These are phyloP conservation scores for Fusarium piperis DNA, from an alignment of 2,329 filamentous ascomycete species.

Conservation along the genomic window DNA sequence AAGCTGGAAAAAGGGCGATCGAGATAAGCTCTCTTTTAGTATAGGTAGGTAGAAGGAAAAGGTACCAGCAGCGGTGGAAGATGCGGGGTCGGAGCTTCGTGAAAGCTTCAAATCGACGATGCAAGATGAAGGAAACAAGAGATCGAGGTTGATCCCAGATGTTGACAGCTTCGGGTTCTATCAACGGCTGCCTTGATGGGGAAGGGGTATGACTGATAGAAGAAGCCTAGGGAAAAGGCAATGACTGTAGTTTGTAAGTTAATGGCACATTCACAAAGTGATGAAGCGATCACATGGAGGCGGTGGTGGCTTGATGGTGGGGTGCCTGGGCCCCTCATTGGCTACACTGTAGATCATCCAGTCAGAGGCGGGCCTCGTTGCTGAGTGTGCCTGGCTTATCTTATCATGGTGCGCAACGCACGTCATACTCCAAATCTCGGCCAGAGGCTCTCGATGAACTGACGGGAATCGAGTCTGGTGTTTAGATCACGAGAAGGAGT, in stretches of 20 bases:
- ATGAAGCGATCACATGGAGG: constrained; percentile 46
- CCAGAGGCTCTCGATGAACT: background rate
- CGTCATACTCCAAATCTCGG: constrained; percentile 19
- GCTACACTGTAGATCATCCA: constrained; percentile 11
- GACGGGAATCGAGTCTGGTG: constrained; percentile 8
- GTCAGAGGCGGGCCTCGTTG: background rate
- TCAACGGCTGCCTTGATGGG: constrained; percentile 9
- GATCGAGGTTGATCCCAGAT: background rate
- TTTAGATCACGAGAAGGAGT: constrained; percentile 15
- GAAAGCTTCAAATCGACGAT: background rate
- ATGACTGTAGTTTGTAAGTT: background rate
- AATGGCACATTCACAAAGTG: constrained; percentile 13
- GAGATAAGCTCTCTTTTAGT: background rate
- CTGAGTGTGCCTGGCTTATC: constrained; percentile 16
- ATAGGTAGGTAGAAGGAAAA: background rate
- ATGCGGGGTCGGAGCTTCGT: constrained; percentile 26
- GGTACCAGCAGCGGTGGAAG: background rate
- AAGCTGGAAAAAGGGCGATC: background rate
- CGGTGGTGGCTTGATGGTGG: constrained; percentile 27
- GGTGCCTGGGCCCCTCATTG: constrained; percentile 36
- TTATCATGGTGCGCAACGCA: constrained; percentile 26
- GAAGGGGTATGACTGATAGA: constrained; percentile 26
- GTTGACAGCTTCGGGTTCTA: background rate
- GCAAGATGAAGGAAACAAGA: background rate
- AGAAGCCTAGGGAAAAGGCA: constrained; percentile 8